Percentiles rank a stretch among this genome's conserved stretches.
Evolutionary conservation across 495 filamentous ascomycete genomes (phyloP).

Genomic region (Immersiella caudata): DNA sequence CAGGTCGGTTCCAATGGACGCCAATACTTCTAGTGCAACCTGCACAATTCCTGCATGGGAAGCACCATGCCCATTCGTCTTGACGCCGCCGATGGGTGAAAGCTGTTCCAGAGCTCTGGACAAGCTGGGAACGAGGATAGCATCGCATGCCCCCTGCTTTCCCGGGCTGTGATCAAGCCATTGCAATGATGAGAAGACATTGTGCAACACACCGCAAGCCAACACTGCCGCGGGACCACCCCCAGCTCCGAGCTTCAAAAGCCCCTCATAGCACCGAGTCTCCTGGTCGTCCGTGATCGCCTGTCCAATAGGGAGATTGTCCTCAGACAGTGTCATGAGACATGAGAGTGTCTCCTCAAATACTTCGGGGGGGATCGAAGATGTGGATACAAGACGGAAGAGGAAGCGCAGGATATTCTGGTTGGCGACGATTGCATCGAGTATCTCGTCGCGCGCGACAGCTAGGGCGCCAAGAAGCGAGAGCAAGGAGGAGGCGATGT

Average conservation of each 20-base stretch:
- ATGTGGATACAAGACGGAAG: constrained; percentile 47
- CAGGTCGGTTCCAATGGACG: constrained; percentile 60
- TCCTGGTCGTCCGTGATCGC: constrained; percentile 44
- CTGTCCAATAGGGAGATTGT: constrained; percentile 51
- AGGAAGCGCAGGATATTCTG: constrained; percentile 53
- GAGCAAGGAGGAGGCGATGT: constrained; percentile 51
- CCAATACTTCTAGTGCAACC: constrained; percentile 57
- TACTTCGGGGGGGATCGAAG: constrained; percentile 37
- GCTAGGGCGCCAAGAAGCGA: constrained; percentile 49
- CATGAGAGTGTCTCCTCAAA: constrained; percentile 53
- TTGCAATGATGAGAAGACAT: constrained; percentile 49
- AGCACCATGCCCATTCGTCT: constrained; percentile 34
- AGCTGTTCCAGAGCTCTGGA: constrained; percentile 41
- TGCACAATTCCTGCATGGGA: constrained; percentile 44
- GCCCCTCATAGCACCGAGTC: constrained; percentile 41
- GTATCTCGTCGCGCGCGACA: constrained; percentile 57
- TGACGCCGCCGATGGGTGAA: constrained; percentile 24
- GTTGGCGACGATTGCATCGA: constrained; percentile 51
- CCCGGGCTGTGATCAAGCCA: constrained; percentile 54
- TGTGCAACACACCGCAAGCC: constrained; percentile 57
- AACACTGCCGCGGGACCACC: constrained; percentile 44
- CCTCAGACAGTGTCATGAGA: constrained; percentile 58
- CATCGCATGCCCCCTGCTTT: constrained; percentile 50
- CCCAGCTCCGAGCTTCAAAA: constrained; percentile 40
- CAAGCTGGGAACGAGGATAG: constrained; percentile 49